Evolutionary conservation across 139 green algal species (phyloP).

Genomic region (Tetradesmus lagerheimii): DNA sequence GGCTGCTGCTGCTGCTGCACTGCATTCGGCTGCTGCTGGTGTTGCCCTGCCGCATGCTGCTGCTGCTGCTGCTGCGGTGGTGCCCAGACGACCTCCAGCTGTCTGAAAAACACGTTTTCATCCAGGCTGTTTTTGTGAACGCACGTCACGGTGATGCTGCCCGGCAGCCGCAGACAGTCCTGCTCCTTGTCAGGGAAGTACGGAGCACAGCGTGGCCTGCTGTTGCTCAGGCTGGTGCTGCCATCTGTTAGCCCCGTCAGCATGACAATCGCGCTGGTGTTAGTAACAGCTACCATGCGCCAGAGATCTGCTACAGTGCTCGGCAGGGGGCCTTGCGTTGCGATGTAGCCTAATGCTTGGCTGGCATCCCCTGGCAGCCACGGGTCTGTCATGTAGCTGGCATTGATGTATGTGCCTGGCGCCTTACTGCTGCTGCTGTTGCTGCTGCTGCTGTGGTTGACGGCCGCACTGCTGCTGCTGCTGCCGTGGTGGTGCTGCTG

Average conservation of each 20-base stretch:
- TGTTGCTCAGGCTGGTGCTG: neutral
- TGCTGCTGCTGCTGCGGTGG: neutral
- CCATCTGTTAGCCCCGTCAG: slow-evolving; percentile 61
- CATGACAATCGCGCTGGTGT: slow-evolving; percentile 70
- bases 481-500: slow-evolving; percentile 32
- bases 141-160: slow-evolving; percentile 3
- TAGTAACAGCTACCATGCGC: slow-evolving; percentile 65
- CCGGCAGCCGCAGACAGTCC: slow-evolving; percentile 37
- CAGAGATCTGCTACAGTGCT: slow-evolving; percentile 64
- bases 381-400: slow-evolving; percentile 44
- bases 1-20: neutral
- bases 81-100: slow-evolving; percentile 25
- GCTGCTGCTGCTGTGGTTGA: neutral
- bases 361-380: neutral
- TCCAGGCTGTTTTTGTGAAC: slow-evolving; percentile 29
- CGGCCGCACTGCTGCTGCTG: neutral
- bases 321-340: slow-evolving; percentile 37
- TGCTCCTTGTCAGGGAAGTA: slow-evolving; percentile 40
- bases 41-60: too few relatives aligned
- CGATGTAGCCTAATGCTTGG: neutral
- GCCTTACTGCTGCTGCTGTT: neutral
- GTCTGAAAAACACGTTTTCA: slow-evolving; percentile 32
- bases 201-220: slow-evolving; percentile 12
- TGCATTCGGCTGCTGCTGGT: neutral
- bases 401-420: slow-evolving; percentile 58